A percentile compares a stretch with the other conserved stretches of the same genome.
Evolutionary conservation across 768 basidiomycete genomes (phyloP).

Genomic region (Pisolithus orientalis): DNA sequence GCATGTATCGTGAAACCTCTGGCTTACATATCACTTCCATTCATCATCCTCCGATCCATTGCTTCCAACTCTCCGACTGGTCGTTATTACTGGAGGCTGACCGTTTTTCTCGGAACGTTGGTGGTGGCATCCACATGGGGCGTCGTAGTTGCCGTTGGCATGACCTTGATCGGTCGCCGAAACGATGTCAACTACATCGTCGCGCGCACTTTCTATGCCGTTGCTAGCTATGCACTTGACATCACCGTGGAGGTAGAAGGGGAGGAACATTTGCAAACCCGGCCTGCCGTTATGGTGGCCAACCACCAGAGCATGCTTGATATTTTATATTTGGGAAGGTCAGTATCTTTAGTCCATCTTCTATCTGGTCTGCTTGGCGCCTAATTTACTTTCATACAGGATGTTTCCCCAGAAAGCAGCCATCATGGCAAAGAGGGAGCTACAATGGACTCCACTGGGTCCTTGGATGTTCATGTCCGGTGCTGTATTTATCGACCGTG

Average conservation of each 20-base stretch:
- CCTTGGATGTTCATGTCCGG: conserved; percentile 88
- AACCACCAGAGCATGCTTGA: conserved; percentile 97
- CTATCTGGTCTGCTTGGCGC: not conserved
- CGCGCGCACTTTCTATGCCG: conserved; percentile 73
- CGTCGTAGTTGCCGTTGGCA: conserved; percentile 56
- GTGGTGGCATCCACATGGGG: conserved; percentile 69
- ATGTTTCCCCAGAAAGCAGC: conserved; percentile 76
- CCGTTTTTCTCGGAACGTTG: conserved; percentile 68
- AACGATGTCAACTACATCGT: conserved; percentile 80
- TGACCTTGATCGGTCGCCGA: conserved; percentile 61
- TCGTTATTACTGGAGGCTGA: conserved; percentile 67
- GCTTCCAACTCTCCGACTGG: conserved; percentile 48
- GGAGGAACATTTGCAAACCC: conserved; percentile 67
- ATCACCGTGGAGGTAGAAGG: conserved; percentile 78
- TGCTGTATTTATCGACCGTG: conserved; percentile 87
- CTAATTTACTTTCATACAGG: conserved; percentile 31
- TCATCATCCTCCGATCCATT: conserved; percentile 57
- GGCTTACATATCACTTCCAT: conserved; percentile 71
- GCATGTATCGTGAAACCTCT: conserved; percentile 57
- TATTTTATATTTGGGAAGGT: conserved; percentile 77
- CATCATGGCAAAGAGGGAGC: conserved; percentile 90
- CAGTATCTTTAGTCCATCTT: conserved; percentile 23
- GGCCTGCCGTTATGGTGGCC: conserved; percentile 70
- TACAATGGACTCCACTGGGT: conserved; percentile 83
- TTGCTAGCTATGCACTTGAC: conserved; percentile 59